Evolutionary conservation across 345 rosid species (phyloP).

Genomic region (Gossypium australe): DNA sequence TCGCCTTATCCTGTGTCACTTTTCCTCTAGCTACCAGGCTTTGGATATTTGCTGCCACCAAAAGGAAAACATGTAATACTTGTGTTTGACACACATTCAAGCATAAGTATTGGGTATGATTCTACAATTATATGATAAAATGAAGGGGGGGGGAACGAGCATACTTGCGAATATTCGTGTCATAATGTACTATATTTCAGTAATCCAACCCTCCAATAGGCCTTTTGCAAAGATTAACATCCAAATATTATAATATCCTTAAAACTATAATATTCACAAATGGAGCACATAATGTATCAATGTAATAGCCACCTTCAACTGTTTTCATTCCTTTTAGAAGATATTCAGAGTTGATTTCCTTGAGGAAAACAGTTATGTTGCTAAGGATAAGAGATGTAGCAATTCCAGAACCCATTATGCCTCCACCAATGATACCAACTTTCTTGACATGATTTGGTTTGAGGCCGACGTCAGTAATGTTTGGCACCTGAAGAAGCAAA

Average conservation of each 20-base stretch:
- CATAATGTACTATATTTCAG: background rate
- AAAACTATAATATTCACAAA: background rate
- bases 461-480: slow-evolving; percentile 72
- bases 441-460: slow-evolving; percentile 74
- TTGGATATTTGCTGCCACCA: slow-evolving; percentile 57
- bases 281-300: background rate
- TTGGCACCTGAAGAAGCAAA: slow-evolving; percentile 65
- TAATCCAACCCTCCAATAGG: background rate
- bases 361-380: slow-evolving; percentile 64
- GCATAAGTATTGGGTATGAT: background rate
- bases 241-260: background rate
- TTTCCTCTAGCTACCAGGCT: slow-evolving; percentile 68
- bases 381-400: slow-evolving; percentile 67
- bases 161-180: background rate
- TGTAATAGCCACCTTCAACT: slow-evolving; percentile 53
- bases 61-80: background rate
- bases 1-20: slow-evolving; percentile 53
- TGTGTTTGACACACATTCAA: background rate
- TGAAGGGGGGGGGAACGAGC: background rate
- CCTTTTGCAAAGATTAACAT: background rate
- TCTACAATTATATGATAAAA: background rate
- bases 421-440: slow-evolving; percentile 95
- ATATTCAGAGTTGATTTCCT: slow-evolving; percentile 83
- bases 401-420: slow-evolving; percentile 96
- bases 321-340: slow-evolving; percentile 69